Conservation (phyloP, 305 asterid genomes). For the Solanum hybrid region DNA sequence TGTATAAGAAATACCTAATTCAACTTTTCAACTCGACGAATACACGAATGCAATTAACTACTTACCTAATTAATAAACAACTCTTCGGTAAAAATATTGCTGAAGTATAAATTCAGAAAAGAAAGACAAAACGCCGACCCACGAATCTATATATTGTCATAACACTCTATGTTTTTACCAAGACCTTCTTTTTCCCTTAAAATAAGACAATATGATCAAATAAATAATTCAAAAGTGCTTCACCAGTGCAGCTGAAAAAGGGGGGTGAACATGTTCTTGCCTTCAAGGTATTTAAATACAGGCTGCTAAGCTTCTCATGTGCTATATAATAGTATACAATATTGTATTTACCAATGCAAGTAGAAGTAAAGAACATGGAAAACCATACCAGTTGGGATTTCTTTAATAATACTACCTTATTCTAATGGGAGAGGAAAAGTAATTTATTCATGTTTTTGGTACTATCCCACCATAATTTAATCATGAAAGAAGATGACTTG, state of each 20-base stretch:
- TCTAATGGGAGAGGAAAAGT: background rate
- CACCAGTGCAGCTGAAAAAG: constrained; percentile 37
- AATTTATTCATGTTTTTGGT: constrained; percentile 18
- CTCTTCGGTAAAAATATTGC: constrained; percentile 17
- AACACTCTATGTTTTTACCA: constrained; percentile 7
- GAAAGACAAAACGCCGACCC: constrained; percentile 14
- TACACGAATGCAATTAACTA: constrained; percentile 6
- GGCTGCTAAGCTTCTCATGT: constrained; percentile 36
- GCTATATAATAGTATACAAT: constrained; percentile 20
- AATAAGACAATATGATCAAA: constrained; percentile 9
- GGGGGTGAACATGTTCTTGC: constrained; percentile 34
- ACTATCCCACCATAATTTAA: constrained; percentile 18
- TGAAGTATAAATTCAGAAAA: constrained; percentile 19
- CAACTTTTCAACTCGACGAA: background rate
- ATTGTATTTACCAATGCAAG: constrained; percentile 22
- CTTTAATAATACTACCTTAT: constrained; percentile 18
- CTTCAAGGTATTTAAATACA: constrained; percentile 12
- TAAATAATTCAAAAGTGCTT: constrained; percentile 30
- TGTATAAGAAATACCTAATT: background rate
- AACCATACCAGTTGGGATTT: constrained; percentile 9
- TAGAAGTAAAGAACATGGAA: constrained; percentile 30
- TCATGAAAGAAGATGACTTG: constrained; percentile 27
- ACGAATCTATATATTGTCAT: constrained; percentile 7
- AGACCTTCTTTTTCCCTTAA: constrained; percentile 12
- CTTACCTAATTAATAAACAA: constrained; percentile 32